A percentile compares a stretch with the other conserved stretches of the same genome.
Evolutionary conservation across 2,329 filamentous ascomycete species (phyloP).

Genomic region (Ophiostoma novo-ulmi): DNA sequence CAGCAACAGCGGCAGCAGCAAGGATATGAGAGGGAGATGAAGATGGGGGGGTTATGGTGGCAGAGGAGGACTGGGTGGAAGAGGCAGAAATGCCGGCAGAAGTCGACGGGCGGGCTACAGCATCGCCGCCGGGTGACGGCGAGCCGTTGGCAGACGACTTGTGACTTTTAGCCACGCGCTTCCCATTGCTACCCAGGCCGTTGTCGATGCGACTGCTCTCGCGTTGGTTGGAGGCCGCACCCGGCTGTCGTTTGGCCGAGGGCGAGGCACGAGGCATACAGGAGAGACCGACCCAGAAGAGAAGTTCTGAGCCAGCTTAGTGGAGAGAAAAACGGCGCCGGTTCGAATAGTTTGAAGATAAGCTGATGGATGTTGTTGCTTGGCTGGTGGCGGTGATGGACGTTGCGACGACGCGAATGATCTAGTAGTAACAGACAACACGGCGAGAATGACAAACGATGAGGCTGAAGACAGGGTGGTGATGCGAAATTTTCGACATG

Average conservation of each 20-base stretch:
- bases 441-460: neutral
- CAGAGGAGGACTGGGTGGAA: neutral
- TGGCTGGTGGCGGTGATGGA: neutral
- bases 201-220: conserved; percentile 77
- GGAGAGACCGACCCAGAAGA: conserved; percentile 42
- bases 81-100: neutral
- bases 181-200: conserved; percentile 75
- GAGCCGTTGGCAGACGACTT: conserved; percentile 35
- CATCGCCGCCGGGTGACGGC: conserved; percentile 31
- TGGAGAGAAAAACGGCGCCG: neutral
- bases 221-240: conserved; percentile 55
- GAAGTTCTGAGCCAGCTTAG: conserved; percentile 40
- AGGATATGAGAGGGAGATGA: conserved; percentile 15
- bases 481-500: neutral
- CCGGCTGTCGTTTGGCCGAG: conserved; percentile 58
- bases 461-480: neutral
- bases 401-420: neutral
- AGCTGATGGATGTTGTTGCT: neutral
- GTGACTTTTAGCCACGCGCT: conserved; percentile 48
- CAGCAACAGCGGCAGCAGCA: conserved; percentile 21
- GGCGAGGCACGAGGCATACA: conserved; percentile 58
- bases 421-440: neutral
- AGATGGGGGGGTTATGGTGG: neutral
- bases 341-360: no score
- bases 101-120: conserved; percentile 14